Evolutionary conservation across 2,329 filamentous ascomycete species (phyloP).

Genomic region (Hymenoscyphus repandus): DNA sequence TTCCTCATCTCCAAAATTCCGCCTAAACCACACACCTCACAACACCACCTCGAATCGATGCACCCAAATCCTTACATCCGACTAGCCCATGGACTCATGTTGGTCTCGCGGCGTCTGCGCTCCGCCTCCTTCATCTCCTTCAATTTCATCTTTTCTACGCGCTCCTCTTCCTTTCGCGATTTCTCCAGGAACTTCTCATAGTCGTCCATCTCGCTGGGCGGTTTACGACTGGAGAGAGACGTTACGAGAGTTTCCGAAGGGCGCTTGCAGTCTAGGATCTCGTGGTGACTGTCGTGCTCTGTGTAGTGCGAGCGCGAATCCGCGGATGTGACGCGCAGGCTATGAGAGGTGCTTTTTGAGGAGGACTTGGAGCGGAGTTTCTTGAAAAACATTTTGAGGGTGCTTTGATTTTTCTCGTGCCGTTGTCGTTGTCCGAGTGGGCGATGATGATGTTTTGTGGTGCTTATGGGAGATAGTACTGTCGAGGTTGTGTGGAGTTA

Average conservation of each 20-base stretch:
- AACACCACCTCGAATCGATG: neutral
- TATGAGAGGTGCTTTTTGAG: conserved; percentile 16
- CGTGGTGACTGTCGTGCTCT: neutral
- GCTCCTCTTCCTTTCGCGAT: conserved; percentile 15
- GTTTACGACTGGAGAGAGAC: neutral
- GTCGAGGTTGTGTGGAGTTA: too few species aligned
- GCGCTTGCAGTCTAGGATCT: neutral
- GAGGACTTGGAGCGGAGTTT: conserved; percentile 19
- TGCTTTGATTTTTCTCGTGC: too few species aligned
- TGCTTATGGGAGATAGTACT: too few species aligned
- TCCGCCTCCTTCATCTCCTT: conserved; percentile 34
- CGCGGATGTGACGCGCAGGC: conserved; percentile 9
- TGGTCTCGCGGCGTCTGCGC: conserved; percentile 40
- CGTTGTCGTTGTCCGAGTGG: neutral
- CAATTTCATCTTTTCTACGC: conserved; percentile 15
- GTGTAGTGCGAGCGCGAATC: conserved; percentile 7
- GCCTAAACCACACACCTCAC: too few species aligned
- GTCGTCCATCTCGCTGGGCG: conserved; percentile 10
- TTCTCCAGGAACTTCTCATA: conserved; percentile 21
- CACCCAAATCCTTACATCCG: conserved; percentile 13
- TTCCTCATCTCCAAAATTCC: neutral
- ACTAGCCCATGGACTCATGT: conserved; percentile 31
- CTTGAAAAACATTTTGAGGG: conserved; percentile 21
- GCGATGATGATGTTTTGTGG: neutral
- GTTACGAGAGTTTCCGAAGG: neutral